Conservation (phyloP, 805 yeast species). For the Martiniozyma abietophila region DNA sequence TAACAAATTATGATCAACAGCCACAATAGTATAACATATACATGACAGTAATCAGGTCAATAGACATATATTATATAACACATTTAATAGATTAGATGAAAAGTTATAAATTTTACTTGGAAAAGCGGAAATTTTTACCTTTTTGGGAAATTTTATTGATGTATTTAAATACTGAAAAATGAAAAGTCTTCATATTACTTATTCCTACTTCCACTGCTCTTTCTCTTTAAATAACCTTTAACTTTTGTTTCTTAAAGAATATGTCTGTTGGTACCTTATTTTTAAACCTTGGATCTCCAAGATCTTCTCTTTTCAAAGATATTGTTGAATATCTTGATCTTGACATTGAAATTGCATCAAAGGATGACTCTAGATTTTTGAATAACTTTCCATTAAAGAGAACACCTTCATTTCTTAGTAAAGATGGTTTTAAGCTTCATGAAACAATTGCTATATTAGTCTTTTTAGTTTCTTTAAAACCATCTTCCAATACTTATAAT, state of each 20-base stretch:
- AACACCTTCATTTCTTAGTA: conserved; percentile 55
- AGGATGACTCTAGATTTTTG: conserved; percentile 29
- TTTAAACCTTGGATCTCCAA: conserved; percentile 18
- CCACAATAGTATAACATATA: no score
- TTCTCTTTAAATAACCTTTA: neutral
- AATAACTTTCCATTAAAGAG: conserved; percentile 52
- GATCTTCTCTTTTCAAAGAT: conserved; percentile 32
- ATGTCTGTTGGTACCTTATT: conserved; percentile 14
- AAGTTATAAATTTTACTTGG: no score
- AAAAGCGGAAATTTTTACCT: no score
- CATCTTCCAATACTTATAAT: conserved; percentile 31
- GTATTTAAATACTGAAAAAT: no score
- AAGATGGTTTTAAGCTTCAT: conserved; percentile 54
- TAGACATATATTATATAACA: no score
- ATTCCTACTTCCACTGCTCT: no score
- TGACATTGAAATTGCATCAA: conserved; percentile 39
- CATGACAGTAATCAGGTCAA: no score
- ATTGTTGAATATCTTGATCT: conserved; percentile 44
- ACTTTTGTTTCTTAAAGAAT: conserved; percentile 10
- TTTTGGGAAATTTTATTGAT: no score
- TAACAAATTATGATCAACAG: no score
- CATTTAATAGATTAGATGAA: no score
- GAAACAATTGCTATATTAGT: conserved; percentile 55
- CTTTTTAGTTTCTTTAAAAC: conserved; percentile 31
- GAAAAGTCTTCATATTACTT: no score